phyloP scores from a whole-genome alignment of 2,329 filamentous ascomycete genomes.

The Aureobasidium sp. region DNA sequence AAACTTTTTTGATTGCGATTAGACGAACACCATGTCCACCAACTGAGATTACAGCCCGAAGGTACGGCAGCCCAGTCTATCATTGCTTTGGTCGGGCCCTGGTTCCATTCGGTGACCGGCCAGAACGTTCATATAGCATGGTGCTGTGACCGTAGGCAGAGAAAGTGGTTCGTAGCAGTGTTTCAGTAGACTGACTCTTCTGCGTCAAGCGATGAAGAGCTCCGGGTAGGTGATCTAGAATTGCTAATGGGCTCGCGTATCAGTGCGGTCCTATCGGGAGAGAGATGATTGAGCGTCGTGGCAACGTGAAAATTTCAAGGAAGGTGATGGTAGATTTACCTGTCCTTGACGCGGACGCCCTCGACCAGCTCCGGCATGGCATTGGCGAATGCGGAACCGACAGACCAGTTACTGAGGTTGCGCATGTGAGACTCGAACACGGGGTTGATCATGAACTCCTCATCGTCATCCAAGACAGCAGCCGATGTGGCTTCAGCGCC shows the following conservation, averaged over 20 bases:
- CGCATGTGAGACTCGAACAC: conserved; percentile 77
- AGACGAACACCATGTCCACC: background rate
- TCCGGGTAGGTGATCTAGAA: background rate
- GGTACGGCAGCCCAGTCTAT: background rate
- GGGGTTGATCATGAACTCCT: conserved; percentile 73
- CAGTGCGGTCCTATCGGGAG: background rate
- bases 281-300: background rate
- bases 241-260: background rate
- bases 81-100: background rate
- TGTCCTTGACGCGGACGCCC: conserved; percentile 24
- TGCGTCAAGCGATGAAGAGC: background rate
- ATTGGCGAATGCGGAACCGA: conserved; percentile 34
- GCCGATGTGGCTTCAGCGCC: conserved; percentile 18
- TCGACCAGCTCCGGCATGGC: conserved; percentile 28
- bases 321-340: conserved; percentile 6
- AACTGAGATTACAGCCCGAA: background rate
- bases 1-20: background rate
- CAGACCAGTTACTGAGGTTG: conserved; percentile 71
- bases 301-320: background rate
- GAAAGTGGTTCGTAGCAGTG: background rate
- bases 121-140: background rate
- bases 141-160: background rate
- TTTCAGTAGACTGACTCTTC: background rate
- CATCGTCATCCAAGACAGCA: conserved; percentile 30
- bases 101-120: background rate